phyloP scores from a whole-genome alignment of 2,329 filamentous ascomycete genomes.

The Cadophora sp. region DNA sequence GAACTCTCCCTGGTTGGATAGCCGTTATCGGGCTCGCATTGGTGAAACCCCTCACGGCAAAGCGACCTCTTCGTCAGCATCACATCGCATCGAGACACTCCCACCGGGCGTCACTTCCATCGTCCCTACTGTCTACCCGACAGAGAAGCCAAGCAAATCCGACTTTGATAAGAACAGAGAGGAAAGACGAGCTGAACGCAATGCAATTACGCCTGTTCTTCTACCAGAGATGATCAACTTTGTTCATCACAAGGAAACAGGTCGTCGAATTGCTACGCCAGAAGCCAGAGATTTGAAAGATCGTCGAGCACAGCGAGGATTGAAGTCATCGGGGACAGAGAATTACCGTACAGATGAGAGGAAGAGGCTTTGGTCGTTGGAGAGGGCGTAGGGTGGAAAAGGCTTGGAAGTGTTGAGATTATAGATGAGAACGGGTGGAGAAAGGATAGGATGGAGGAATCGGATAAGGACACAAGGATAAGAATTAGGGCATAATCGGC shows the following conservation, averaged over 20 bases:
- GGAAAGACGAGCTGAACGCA: constrained; percentile 13
- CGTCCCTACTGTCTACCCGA: neutral
- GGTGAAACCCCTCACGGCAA: neutral
- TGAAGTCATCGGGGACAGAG: neutral
- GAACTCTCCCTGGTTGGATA: neutral
- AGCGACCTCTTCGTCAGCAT: neutral
- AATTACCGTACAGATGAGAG: constrained; percentile 18
- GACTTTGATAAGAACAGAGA: constrained; percentile 12
- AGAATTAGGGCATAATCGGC: neutral
- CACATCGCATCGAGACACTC: neutral
- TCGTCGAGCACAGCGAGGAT: constrained; percentile 3
- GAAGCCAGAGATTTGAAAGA: neutral
- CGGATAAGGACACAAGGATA: neutral
- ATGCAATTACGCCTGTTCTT: no score
- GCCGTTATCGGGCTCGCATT: neutral
- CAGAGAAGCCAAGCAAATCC: neutral
- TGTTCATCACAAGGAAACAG: neutral
- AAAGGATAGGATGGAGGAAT: neutral
- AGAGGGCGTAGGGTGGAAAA: neutral
- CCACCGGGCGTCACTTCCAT: neutral
- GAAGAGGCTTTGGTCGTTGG: constrained; percentile 20
- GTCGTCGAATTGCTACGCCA: neutral
- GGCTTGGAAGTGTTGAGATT: neutral
- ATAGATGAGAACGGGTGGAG: no score
- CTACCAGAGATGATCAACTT: neutral